Conservation (phyloP, 106 monocot genomes). For the Triglochin maritima region DNA sequence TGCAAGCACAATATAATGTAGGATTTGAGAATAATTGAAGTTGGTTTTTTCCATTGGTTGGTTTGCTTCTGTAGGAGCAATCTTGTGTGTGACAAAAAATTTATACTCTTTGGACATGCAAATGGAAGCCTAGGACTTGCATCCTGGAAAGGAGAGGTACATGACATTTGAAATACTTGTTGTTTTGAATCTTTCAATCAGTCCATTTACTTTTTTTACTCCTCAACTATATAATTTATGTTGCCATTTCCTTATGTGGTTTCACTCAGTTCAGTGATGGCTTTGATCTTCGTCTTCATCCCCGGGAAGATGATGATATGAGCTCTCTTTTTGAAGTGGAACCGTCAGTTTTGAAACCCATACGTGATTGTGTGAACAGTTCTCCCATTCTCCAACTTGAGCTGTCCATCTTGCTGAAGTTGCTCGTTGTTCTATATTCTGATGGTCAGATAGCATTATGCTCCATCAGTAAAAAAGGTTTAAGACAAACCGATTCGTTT, state of each 20-base stretch:
- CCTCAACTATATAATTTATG: neutral
- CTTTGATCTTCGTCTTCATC: conserved; percentile 36
- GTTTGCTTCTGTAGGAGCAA: conserved; percentile 60
- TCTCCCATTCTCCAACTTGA: conserved; percentile 71
- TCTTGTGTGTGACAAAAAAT: conserved; percentile 87
- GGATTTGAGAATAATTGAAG: neutral
- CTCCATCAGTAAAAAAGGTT: conserved; percentile 73
- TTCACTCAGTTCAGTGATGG: conserved; percentile 54
- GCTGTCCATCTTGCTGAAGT: conserved; percentile 49
- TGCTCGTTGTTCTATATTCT: conserved; percentile 70
- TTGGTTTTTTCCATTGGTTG: neutral
- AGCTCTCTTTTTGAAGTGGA: conserved; percentile 6
- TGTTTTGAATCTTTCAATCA: neutral
- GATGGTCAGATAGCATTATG: conserved; percentile 67
- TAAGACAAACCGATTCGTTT: conserved; percentile 49
- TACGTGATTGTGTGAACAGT: conserved; percentile 17
- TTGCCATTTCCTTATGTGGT: neutral
- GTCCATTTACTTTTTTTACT: neutral
- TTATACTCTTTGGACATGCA: conserved; percentile 67
- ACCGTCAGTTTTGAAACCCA: conserved; percentile 3
- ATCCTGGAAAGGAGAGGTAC: conserved; percentile 97
- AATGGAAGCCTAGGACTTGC: conserved; percentile 58
- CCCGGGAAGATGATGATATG: conserved; percentile 11
- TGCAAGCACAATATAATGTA: too few species aligned
- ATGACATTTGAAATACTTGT: neutral